phyloP scores from a whole-genome alignment of 176 grass and related monocot genomes.

The Carex littledalei region DNA sequence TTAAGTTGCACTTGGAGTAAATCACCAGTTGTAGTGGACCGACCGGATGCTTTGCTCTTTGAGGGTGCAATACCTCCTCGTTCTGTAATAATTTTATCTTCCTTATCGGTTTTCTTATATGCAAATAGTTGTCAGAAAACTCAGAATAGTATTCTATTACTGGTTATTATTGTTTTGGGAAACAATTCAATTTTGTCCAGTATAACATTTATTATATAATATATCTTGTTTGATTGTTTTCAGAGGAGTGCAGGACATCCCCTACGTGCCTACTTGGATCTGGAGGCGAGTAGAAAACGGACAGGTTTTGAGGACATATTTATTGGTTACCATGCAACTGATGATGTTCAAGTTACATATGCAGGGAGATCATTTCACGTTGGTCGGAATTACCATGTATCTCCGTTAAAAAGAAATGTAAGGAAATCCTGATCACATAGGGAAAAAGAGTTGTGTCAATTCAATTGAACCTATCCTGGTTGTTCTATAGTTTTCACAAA shows the following conservation, averaged over 20 bases:
- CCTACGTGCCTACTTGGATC: constrained; percentile 72
- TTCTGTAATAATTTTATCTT: constrained; percentile 35
- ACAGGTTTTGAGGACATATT: constrained; percentile 85
- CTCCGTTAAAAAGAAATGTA: constrained; percentile 70
- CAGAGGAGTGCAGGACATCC: constrained; percentile 83
- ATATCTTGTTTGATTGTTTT: constrained; percentile 20
- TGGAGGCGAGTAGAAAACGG: constrained; percentile 68
- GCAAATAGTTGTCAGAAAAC: not conserved
- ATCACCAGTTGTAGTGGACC: constrained; percentile 45
- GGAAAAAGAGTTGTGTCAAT: not conserved
- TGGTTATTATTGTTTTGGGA: not conserved
- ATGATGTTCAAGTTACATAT: constrained; percentile 92
- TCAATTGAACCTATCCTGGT: not conserved
- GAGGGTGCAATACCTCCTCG: constrained; percentile 56
- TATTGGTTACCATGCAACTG: constrained; percentile 77
- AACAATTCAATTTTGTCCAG: not conserved
- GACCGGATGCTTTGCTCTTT: constrained; percentile 70
- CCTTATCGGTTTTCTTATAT: not conserved
- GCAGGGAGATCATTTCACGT: constrained; percentile 77
- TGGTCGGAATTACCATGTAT: constrained; percentile 64
- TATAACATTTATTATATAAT: not conserved
- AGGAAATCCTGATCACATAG: constrained; percentile 11
- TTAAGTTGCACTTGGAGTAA: constrained; percentile 84
- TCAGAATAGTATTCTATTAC: not conserved
- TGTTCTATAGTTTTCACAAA: not conserved